These are phyloP conservation scores for Suhomyces pyralidae DNA, from an alignment of 805 yeast genomes.

Conservation along the genomic window DNA sequence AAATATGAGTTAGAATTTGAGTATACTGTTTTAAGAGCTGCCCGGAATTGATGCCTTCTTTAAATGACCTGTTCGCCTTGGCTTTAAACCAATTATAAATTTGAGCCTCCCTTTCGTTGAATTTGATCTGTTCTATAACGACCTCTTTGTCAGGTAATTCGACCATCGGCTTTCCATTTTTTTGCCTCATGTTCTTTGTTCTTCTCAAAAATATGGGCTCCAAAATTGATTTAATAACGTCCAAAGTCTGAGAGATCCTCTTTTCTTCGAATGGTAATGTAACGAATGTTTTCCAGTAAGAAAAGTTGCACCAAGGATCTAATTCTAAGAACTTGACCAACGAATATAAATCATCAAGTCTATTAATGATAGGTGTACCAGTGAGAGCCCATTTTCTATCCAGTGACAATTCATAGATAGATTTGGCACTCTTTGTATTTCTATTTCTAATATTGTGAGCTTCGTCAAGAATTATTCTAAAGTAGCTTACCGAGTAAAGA, in stretches of 20 bases:
- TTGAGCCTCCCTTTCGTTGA: constrained; percentile 62
- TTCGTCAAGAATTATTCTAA: constrained; percentile 80
- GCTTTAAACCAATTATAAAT: constrained; percentile 68
- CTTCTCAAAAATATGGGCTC: constrained; percentile 82
- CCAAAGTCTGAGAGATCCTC: constrained; percentile 68
- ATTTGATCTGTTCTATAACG: constrained; percentile 60
- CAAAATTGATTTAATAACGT: constrained; percentile 78
- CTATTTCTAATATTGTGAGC: constrained; percentile 87
- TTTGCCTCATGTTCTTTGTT: constrained; percentile 79
- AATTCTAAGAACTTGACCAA: constrained; percentile 67
- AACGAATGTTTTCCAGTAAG: constrained; percentile 85
- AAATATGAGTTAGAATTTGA: constrained; percentile 75
- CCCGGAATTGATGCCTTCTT: constrained; percentile 60
- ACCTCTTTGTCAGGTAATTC: constrained; percentile 75
- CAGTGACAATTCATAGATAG: constrained; percentile 65
- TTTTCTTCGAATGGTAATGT: constrained; percentile 79
- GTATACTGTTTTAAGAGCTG: constrained; percentile 70
- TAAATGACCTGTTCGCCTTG: constrained; percentile 62
- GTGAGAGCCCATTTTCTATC: constrained; percentile 80
- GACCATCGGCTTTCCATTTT: constrained; percentile 70
- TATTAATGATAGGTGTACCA: constrained; percentile 89
- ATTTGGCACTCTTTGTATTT: constrained; percentile 72
- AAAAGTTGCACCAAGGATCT: constrained; percentile 87
- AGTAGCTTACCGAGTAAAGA: constrained; percentile 67
- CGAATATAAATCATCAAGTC: constrained; percentile 82